Conservation (phyloP, 257 asterid genomes). For the Nicotiana paniculata region DNA sequence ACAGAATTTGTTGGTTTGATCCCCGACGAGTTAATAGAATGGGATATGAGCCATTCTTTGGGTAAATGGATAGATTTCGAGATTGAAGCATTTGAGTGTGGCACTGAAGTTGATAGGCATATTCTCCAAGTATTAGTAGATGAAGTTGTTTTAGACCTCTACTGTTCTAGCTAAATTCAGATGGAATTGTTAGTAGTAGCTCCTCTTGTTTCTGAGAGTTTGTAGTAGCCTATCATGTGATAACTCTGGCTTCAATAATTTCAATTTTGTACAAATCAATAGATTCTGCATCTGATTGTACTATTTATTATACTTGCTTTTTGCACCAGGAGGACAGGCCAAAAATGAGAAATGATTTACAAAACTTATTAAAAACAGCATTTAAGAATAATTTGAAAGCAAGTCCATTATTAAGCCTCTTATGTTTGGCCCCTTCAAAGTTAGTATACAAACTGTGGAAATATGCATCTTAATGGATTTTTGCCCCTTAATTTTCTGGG, state of each 20-base stretch:
- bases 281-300: background rate
- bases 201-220: background rate
- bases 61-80: conserved; percentile 66
- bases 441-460: background rate
- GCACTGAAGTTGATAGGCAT: conserved; percentile 46
- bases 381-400: background rate
- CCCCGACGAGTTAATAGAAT: conserved; percentile 52
- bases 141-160: conserved; percentile 59
- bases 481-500: background rate
- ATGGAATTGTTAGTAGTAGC: background rate
- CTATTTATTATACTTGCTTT: background rate
- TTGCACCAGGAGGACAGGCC: no score
- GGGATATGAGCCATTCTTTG: conserved; percentile 58
- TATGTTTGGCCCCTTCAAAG: background rate
- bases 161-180: background rate
- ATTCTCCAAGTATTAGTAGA: conserved; percentile 58
- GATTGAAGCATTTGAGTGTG: conserved; percentile 50
- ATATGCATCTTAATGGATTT: background rate
- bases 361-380: no score
- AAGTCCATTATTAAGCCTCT: background rate
- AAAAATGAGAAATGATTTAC: no score
- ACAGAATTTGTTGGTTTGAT: conserved; percentile 35
- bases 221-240: background rate
- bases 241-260: background rate
- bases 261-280: background rate